Conservation (phyloP, 2,329 filamentous ascomycete species). For the Alternaria arborescens region DNA sequence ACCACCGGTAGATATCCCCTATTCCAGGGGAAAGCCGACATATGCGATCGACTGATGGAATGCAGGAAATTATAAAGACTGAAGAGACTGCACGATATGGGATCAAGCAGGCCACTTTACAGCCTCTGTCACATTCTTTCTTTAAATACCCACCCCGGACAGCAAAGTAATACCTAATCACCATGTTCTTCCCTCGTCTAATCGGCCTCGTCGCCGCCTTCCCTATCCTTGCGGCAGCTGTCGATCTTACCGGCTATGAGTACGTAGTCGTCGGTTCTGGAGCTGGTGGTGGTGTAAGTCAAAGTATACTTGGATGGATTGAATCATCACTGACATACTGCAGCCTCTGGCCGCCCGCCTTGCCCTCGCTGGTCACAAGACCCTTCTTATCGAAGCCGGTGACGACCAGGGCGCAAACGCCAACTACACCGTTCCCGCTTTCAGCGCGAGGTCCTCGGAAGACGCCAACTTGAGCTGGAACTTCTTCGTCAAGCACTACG, state of each 20-base stretch:
- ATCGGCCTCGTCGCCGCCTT: slow-evolving; percentile 31
- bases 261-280: slow-evolving; percentile 69
- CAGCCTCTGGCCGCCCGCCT: slow-evolving; percentile 60
- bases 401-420: slow-evolving; percentile 63
- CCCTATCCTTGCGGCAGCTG: slow-evolving; percentile 34
- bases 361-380: slow-evolving; percentile 66
- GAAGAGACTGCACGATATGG: neutral
- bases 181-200: slow-evolving; percentile 35
- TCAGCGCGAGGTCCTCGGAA: slow-evolving; percentile 63
- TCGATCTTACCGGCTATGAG: slow-evolving; percentile 60
- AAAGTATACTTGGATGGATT: neutral
- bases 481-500: slow-evolving; percentile 71
- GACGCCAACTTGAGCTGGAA: slow-evolving; percentile 67
- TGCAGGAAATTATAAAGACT: slow-evolving; percentile 16
- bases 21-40: slow-evolving; percentile 6
- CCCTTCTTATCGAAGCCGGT: slow-evolving; percentile 69
- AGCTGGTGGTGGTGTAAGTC: slow-evolving; percentile 37
- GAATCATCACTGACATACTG: neutral
- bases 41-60: neutral
- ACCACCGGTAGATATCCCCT: slow-evolving; percentile 2
- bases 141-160: slow-evolving; percentile 5
- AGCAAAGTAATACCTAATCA: slow-evolving; percentile 17
- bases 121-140: slow-evolving; percentile 28
- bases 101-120: slow-evolving; percentile 20
- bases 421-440: slow-evolving; percentile 64